These are phyloP conservation scores for Diaporthe australafricana DNA, from an alignment of 2,329 filamentous ascomycete species.

Conservation along the genomic window DNA sequence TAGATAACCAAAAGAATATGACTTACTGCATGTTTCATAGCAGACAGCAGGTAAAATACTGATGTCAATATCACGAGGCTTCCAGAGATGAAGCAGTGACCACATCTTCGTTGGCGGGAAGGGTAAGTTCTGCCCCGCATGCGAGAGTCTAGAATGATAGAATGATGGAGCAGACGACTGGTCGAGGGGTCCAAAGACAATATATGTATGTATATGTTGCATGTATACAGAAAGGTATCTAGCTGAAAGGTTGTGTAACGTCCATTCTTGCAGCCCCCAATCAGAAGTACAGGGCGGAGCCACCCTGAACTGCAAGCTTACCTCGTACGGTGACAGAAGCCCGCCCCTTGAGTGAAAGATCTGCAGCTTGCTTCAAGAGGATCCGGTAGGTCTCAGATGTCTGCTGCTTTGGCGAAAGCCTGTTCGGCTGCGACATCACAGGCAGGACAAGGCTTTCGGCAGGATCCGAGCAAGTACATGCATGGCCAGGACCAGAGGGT, in stretches of 20 bases:
- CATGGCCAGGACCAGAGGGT: background rate
- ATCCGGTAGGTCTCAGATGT: no score
- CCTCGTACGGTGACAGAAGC: background rate
- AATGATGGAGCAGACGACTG: background rate
- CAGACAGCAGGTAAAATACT: background rate
- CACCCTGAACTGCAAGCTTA: background rate
- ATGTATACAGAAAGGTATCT: rapidly evolving
- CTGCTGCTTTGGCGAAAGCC: no score
- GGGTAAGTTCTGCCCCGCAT: background rate
- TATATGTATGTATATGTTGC: background rate
- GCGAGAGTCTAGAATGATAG: no score
- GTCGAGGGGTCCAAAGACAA: background rate
- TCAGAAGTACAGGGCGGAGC: background rate
- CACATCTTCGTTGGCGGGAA: background rate
- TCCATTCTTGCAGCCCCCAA: background rate
- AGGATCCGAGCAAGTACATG: no score
- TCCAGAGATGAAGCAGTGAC: background rate
- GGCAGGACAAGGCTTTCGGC: background rate
- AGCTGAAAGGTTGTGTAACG: background rate
- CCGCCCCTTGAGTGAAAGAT: background rate
- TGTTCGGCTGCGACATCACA: no score
- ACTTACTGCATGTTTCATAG: background rate
- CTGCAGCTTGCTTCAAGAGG: background rate
- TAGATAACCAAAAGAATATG: background rate
- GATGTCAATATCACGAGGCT: background rate